phyloP scores from a whole-genome alignment of 1,139 yeast species.

The Hansenula lynferdii region DNA sequence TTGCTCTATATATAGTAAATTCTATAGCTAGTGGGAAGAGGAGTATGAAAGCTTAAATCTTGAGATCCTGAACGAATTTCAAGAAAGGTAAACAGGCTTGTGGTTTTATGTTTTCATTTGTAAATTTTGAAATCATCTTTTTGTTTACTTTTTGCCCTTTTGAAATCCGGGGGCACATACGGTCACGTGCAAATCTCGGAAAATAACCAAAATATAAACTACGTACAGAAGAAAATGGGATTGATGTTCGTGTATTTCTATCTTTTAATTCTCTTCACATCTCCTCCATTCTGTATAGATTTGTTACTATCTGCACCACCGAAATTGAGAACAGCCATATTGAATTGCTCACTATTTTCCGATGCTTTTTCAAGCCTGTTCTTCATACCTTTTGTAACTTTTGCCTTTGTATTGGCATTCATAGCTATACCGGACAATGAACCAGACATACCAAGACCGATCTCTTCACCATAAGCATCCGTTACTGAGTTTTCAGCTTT shows the following conservation, averaged over 20 bases:
- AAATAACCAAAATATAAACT: too few relatives aligned
- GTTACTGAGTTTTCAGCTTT: constrained; percentile 57
- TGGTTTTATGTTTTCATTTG: constrained; percentile 3
- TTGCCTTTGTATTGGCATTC: constrained; percentile 42
- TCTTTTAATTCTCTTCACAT: background rate
- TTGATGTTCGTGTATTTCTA: too few relatives aligned
- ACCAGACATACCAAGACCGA: constrained; percentile 76
- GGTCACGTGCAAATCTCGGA: constrained; percentile 1
- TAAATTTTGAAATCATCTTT: constrained; percentile 3
- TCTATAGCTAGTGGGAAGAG: too few relatives aligned
- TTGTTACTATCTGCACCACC: constrained; percentile 2
- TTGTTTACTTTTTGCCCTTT: constrained; percentile 21
- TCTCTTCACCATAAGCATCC: constrained; percentile 72
- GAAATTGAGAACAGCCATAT: constrained; percentile 16
- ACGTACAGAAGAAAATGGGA: too few relatives aligned
- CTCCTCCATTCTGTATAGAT: background rate
- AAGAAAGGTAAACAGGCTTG: too few relatives aligned
- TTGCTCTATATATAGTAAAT: too few relatives aligned
- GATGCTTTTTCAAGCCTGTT: constrained; percentile 32
- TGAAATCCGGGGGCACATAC: constrained; percentile 1
- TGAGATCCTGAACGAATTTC: too few relatives aligned
- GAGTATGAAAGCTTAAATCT: too few relatives aligned
- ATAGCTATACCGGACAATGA: constrained; percentile 19
- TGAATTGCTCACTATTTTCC: constrained; percentile 11
- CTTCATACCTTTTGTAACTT: constrained; percentile 50